Conservation (phyloP, 805 yeast species). For the Phaffomyces thermotolerans region DNA sequence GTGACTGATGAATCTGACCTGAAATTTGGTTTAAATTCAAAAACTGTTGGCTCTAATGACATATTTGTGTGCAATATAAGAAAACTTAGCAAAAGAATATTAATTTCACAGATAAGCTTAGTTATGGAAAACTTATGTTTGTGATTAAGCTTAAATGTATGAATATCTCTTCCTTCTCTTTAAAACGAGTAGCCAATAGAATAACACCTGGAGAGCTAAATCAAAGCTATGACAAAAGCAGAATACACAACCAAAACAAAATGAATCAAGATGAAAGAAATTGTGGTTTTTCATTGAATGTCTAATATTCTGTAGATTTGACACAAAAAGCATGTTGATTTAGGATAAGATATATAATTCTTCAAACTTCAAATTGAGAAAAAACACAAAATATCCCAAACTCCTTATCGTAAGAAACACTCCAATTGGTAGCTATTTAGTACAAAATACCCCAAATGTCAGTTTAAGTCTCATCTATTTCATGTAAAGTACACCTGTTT, state of each 20-base stretch:
- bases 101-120: too few species aligned
- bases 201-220: background rate
- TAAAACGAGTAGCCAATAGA: background rate
- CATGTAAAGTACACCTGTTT: too few species aligned
- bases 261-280: background rate
- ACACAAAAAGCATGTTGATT: background rate
- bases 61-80: background rate
- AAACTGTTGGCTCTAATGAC: slow-evolving; percentile 1
- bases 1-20: background rate
- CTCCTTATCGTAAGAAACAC: too few species aligned
- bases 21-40: slow-evolving; percentile 2
- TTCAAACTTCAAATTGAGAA: too few species aligned
- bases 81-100: too few species aligned
- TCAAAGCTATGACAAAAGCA: too few species aligned
- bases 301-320: background rate
- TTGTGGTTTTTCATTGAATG: background rate
- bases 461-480: too few species aligned
- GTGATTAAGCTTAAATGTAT: background rate
- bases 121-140: background rate
- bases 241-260: background rate
- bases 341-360: too few species aligned
- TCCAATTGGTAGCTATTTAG: too few species aligned
- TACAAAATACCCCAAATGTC: too few species aligned
- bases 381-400: background rate
- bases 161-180: background rate